These are phyloP conservation scores for Blastomyces gilchristii DNA, from an alignment of 2,329 filamentous ascomycete genomes.

Conservation along the genomic window DNA sequence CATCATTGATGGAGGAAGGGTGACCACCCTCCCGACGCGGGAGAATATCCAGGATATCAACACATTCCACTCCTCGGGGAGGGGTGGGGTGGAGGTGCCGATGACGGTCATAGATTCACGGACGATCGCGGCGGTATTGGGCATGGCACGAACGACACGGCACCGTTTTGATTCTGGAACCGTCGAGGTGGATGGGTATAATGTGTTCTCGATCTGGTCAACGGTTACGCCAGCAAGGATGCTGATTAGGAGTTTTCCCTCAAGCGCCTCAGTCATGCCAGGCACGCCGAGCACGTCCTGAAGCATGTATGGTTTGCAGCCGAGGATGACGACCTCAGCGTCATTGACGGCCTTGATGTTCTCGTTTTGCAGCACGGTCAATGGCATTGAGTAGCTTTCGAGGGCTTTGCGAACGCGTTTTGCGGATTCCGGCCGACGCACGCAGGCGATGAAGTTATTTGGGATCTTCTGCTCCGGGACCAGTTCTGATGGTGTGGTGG, in stretches of 20 bases:
- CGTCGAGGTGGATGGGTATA: constrained; percentile 49
- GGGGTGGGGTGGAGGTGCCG: constrained; percentile 44
- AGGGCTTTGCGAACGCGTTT: constrained; percentile 59
- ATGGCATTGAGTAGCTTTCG: constrained; percentile 48
- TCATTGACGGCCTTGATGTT: constrained; percentile 58
- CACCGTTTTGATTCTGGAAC: constrained; percentile 22
- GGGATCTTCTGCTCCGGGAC: constrained; percentile 51
- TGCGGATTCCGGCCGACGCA: constrained; percentile 58
- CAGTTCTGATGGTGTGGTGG: constrained; percentile 28
- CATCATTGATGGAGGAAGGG: constrained; percentile 45
- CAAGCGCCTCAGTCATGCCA: constrained; percentile 61
- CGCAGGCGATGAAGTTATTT: constrained; percentile 69
- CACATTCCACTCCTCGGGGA: constrained; percentile 32
- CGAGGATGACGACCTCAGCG: constrained; percentile 64
- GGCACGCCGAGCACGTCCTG: constrained; percentile 55
- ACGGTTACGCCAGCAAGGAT: constrained; percentile 69
- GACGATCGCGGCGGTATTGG: constrained; percentile 71
- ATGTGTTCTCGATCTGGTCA: constrained; percentile 53
- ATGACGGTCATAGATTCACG: constrained; percentile 77
- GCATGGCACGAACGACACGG: constrained; percentile 66
- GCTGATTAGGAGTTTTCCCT: constrained; percentile 70
- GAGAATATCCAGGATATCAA: constrained; percentile 50
- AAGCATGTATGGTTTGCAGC: constrained; percentile 71
- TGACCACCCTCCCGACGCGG: constrained; percentile 38
- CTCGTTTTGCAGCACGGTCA: constrained; percentile 60